Evolutionary conservation across 805 yeast genomes (phyloP).

Genomic region (Candida krabiensis): DNA sequence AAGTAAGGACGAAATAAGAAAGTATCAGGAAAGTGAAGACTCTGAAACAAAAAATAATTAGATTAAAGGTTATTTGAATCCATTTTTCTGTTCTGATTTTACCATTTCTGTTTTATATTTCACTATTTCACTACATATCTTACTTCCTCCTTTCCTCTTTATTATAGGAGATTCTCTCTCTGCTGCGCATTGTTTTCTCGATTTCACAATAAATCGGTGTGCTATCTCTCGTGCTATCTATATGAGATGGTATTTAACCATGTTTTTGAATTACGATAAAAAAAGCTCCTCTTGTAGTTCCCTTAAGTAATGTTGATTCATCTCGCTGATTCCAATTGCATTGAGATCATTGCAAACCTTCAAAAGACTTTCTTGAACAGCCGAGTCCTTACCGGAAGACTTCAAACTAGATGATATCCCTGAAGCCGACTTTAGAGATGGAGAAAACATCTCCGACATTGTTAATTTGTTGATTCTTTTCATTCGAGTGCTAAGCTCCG

Average conservation of each 20-base stretch:
- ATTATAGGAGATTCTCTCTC: no score
- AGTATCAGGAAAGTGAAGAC: conserved; percentile 27
- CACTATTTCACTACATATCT: no score
- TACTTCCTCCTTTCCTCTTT: no score
- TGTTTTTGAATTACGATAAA: no score
- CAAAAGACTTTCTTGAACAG: conserved; percentile 2
- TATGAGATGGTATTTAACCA: no score
- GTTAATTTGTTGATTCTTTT: conserved; percentile 6
- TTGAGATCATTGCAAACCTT: conserved; percentile 9
- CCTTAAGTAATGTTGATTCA: conserved; percentile 11
- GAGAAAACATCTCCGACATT: conserved; percentile 10
- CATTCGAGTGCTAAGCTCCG: conserved; percentile 6
- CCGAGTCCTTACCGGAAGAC: background rate
- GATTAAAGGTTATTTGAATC: no score
- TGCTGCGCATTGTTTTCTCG: no score
- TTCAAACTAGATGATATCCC: background rate
- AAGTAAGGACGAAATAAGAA: conserved; percentile 30
- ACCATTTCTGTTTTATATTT: no score
- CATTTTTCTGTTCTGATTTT: no score
- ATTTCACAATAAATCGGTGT: no score
- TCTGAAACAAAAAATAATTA: no score
- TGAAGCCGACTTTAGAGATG: conserved; percentile 4
- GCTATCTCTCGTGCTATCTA: no score
- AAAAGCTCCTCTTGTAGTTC: conserved; percentile 23
- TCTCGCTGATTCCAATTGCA: conserved; percentile 13